These are phyloP conservation scores for Mangifera indica DNA, from an alignment of 345 rosid species.

Conservation along the genomic window DNA sequence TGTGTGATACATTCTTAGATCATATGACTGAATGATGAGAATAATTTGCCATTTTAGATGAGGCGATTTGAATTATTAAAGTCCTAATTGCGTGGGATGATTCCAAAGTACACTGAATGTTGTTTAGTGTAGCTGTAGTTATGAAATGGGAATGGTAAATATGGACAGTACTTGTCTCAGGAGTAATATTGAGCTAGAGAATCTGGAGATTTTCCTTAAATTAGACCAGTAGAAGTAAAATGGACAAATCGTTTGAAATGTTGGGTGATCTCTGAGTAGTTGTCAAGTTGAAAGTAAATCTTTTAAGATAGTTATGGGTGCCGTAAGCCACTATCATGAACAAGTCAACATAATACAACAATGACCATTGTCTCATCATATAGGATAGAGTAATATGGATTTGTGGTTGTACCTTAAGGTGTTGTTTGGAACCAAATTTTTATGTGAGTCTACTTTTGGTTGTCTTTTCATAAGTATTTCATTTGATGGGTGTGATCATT, in stretches of 20 bases:
- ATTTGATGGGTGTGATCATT: background rate
- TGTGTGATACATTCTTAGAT: background rate
- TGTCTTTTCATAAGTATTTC: background rate
- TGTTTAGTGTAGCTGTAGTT: background rate
- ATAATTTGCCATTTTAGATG: background rate
- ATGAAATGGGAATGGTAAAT: background rate
- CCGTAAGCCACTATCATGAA: background rate
- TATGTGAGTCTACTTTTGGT: background rate
- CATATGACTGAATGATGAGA: background rate
- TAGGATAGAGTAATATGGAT: background rate
- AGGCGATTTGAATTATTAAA: background rate
- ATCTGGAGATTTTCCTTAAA: background rate
- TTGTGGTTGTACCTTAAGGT: background rate
- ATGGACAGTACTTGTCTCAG: background rate
- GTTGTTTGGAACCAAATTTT: background rate
- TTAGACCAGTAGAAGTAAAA: background rate
- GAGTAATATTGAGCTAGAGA: background rate
- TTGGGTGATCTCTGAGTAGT: background rate
- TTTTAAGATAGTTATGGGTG: background rate
- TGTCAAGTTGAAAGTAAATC: background rate
- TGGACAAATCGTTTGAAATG: background rate
- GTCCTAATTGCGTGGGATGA: background rate
- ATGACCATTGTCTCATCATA: background rate
- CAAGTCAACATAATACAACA: conserved; percentile 2
- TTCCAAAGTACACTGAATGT: background rate